Conservation (phyloP, 2,329 filamentous ascomycete genomes). For the Neopestalotiopsis sp. region DNA sequence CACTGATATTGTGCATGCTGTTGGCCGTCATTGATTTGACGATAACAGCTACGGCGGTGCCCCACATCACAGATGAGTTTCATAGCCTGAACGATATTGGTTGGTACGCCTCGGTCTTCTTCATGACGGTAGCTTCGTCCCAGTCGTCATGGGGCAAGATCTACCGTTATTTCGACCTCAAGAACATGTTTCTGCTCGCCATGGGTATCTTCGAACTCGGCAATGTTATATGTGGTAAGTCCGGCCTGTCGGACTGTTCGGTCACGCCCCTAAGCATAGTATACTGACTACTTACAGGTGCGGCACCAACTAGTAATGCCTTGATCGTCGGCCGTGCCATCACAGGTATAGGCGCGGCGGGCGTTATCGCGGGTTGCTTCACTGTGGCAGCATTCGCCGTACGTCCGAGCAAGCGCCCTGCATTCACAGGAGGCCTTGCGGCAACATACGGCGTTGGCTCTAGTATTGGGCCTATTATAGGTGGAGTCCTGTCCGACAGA, state of each 20-base stretch:
- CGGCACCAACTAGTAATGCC: constrained; percentile 19
- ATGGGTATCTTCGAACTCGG: constrained; percentile 42
- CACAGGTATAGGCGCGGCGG: constrained; percentile 38
- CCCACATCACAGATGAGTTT: constrained; percentile 33
- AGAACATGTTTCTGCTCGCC: constrained; percentile 32
- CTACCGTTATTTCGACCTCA: constrained; percentile 41
- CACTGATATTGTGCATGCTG: no score
- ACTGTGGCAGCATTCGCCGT: constrained; percentile 32
- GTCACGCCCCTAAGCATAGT: no score
- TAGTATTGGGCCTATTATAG: constrained; percentile 55
- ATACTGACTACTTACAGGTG: neutral
- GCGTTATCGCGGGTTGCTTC: constrained; percentile 39
- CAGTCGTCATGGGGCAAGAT: constrained; percentile 29
- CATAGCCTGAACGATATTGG: constrained; percentile 32
- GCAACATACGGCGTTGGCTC: constrained; percentile 59
- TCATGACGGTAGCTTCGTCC: neutral
- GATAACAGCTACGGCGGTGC: constrained; percentile 23
- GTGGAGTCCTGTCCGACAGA: constrained; percentile 54
- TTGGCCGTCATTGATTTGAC: no score
- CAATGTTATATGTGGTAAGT: constrained; percentile 33
- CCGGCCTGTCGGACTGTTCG: no score
- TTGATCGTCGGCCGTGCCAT: constrained; percentile 27
- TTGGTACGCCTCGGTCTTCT: constrained; percentile 34
- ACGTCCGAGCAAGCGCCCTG: neutral
- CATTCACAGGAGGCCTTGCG: constrained; percentile 30